These are phyloP conservation scores for Magnolia kwangsiensis DNA, from an alignment of 164 flowering plant species.

Conservation along the genomic window DNA sequence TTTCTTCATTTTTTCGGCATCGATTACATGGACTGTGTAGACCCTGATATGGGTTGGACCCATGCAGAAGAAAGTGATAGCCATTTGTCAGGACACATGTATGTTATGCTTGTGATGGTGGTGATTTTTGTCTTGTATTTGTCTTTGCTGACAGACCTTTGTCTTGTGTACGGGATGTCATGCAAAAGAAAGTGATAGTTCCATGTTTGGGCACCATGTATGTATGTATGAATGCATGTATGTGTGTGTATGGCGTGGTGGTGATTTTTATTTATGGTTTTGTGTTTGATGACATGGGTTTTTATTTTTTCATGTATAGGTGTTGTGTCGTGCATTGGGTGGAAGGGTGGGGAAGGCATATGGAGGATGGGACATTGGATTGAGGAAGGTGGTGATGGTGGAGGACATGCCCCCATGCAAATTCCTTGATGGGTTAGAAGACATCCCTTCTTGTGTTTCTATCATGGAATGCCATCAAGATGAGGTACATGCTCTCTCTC, in stretches of 20 bases:
- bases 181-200: constrained; percentile 61
- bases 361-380: constrained; percentile 78
- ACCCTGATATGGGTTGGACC: neutral
- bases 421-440: constrained; percentile 22
- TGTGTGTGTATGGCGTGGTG: neutral
- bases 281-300: neutral
- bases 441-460: constrained; percentile 39
- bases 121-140: too few relatives aligned
- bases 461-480: constrained; percentile 84
- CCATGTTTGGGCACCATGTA: constrained; percentile 88
- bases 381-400: constrained; percentile 50
- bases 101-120: neutral
- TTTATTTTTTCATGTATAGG: constrained; percentile 24
- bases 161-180: neutral
- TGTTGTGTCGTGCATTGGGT: constrained; percentile 71
- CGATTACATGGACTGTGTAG: too few relatives aligned
- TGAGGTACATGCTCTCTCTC: constrained; percentile 29
- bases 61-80: neutral
- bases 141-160: neutral
- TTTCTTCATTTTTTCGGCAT: too few relatives aligned
- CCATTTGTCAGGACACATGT: too few relatives aligned
- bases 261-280: constrained; percentile 1
- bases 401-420: constrained; percentile 25
- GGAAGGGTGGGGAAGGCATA: constrained; percentile 58
- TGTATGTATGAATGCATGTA: too few relatives aligned